phyloP scores from a whole-genome alignment of 306 rosid species.

The Rosa lucieae region DNA sequence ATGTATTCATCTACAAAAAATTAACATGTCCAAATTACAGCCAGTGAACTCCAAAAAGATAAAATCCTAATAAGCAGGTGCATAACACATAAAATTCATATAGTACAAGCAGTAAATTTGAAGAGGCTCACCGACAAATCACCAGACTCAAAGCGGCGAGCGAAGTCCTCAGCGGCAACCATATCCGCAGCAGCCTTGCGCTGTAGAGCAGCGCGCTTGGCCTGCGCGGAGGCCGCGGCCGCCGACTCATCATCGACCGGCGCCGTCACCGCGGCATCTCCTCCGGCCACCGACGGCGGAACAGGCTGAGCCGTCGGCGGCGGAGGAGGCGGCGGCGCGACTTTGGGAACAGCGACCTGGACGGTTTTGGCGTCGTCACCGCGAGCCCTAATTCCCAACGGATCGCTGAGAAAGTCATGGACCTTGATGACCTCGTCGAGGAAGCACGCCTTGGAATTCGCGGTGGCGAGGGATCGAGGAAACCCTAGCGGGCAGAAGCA shows the following conservation, averaged over 20 bases:
- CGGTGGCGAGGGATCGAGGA: slow-evolving; percentile 44
- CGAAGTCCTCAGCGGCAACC: slow-evolving; percentile 96
- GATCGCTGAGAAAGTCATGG: slow-evolving; percentile 52
- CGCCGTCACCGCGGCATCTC: slow-evolving; percentile 32
- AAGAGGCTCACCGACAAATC: slow-evolving; percentile 52
- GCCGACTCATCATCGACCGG: slow-evolving; percentile 39
- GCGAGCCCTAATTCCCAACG: slow-evolving; percentile 50
- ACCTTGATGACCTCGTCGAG: slow-evolving; percentile 45
- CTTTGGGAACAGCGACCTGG: slow-evolving; percentile 76
- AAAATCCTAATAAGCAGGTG: background rate
- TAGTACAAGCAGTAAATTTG: background rate
- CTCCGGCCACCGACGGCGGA: slow-evolving; percentile 2
- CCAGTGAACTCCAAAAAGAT: background rate
- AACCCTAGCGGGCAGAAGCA: slow-evolving; percentile 74
- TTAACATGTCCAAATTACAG: background rate
- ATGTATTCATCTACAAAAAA: background rate
- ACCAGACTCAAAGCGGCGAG: slow-evolving; percentile 77
- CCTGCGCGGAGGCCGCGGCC: slow-evolving; percentile 71
- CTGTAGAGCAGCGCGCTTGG: slow-evolving; percentile 80
- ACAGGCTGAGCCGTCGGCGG: slow-evolving; percentile 23
- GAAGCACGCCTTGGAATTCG: slow-evolving; percentile 41
- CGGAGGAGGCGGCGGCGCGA: slow-evolving; percentile 66
- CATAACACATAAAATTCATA: background rate
- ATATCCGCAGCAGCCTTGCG: slow-evolving; percentile 89
- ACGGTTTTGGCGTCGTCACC: slow-evolving; percentile 33